These are phyloP conservation scores for Yarrowia deformans DNA, from an alignment of 805 yeast genomes.

Conservation along the genomic window DNA sequence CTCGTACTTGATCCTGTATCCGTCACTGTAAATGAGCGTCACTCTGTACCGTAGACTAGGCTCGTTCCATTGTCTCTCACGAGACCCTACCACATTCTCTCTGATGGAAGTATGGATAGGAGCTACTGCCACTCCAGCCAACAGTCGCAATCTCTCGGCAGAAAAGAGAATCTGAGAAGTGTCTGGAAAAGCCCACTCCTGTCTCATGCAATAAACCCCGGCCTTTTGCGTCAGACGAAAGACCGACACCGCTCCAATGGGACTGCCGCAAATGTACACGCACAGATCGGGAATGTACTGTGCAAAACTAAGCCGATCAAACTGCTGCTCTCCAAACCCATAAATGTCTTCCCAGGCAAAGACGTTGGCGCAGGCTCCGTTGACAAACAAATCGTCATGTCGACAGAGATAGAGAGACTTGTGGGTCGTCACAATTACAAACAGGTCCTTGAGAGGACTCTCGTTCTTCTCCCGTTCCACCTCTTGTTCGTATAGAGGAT, in stretches of 20 bases:
- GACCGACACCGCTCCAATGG: conserved; percentile 19
- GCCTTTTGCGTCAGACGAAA: conserved; percentile 47
- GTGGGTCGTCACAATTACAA: conserved; percentile 57
- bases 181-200: conserved; percentile 49
- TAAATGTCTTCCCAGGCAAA: conserved; percentile 51
- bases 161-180: conserved; percentile 25
- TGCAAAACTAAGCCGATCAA: conserved; percentile 49
- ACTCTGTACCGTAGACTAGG: conserved; percentile 21
- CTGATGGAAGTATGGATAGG: conserved; percentile 19
- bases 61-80: conserved; percentile 21
- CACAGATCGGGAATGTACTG: conserved; percentile 53
- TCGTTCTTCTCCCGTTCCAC: conserved; percentile 41
- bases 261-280: conserved; percentile 54
- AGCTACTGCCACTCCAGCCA: conserved; percentile 25
- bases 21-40: conserved; percentile 27
- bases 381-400: conserved; percentile 57
- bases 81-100: conserved; percentile 11
- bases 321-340: conserved; percentile 40
- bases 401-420: conserved; percentile 56
- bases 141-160: conserved; percentile 13
- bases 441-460: conserved; percentile 48
- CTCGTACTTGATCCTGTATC: conserved; percentile 25
- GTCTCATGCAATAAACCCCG: conserved; percentile 56
- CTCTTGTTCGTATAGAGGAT: neutral
- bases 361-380: conserved; percentile 55